Conservation (phyloP, 305 asterid genomes). For the Andrographis paniculata region DNA sequence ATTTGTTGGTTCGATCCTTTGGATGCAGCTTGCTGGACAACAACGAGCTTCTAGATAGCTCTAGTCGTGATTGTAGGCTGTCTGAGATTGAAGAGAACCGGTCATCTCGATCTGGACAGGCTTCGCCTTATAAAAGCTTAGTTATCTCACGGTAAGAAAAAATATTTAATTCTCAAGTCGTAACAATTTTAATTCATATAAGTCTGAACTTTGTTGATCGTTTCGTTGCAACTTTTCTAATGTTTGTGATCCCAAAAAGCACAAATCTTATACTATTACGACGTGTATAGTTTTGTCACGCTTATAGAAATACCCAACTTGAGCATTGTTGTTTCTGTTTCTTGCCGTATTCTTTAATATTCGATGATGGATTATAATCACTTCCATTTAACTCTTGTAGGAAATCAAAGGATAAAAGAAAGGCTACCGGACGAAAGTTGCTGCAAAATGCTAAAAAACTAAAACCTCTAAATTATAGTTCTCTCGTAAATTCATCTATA, state of each 20-base stretch:
- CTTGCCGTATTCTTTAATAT: no score
- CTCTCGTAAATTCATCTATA: constrained; percentile 23
- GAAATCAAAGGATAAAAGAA: constrained; percentile 29
- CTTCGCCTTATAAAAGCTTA: constrained; percentile 19
- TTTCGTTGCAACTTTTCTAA: neutral
- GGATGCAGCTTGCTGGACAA: constrained; percentile 59
- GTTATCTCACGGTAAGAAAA: constrained; percentile 33
- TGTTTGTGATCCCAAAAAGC: no score
- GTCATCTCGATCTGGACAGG: constrained; percentile 15
- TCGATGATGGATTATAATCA: no score
- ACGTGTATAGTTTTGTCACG: no score
- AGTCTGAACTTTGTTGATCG: neutral
- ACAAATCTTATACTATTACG: no score
- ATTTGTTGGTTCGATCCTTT: neutral
- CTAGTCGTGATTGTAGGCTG: constrained; percentile 24
- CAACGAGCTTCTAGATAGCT: constrained; percentile 35
- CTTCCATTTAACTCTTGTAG: constrained; percentile 19
- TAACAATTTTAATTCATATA: no score
- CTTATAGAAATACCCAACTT: no score
- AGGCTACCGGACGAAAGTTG: constrained; percentile 20
- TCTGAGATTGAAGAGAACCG: no score
- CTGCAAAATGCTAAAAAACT: constrained; percentile 15
- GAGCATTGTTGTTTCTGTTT: no score
- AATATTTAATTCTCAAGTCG: no score
- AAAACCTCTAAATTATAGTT: constrained; percentile 4